Conservation (phyloP, 192 early-diverging fungal species). For the Coemansia sp. region DNA sequence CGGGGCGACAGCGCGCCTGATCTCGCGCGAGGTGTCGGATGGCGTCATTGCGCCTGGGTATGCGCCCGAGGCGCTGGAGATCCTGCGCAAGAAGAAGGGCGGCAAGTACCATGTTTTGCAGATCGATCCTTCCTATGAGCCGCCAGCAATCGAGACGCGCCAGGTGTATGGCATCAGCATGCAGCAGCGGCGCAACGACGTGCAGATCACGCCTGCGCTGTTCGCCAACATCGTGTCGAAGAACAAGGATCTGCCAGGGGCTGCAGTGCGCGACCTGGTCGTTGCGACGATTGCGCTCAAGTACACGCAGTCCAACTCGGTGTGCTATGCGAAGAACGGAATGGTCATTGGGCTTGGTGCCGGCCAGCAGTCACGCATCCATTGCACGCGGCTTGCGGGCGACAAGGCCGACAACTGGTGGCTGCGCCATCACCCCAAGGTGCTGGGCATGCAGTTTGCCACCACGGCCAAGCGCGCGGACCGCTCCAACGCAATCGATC, state of each 20-base stretch:
- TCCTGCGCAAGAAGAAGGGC: slow-evolving; percentile 93
- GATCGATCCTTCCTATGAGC: slow-evolving; percentile 91
- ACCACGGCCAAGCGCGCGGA: slow-evolving; percentile 88
- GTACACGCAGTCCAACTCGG: slow-evolving; percentile 99
- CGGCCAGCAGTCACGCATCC: slow-evolving; percentile 98
- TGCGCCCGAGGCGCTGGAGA: slow-evolving; percentile 80
- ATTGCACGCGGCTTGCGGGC: slow-evolving; percentile 97
- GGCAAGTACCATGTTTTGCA: slow-evolving; percentile 96
- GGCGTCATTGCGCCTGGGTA: slow-evolving; percentile 96
- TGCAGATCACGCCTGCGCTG: slow-evolving; percentile 68
- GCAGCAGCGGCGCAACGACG: slow-evolving; percentile 92
- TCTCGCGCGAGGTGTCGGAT: slow-evolving; percentile 95
- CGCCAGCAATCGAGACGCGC: slow-evolving; percentile 78
- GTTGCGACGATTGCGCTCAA: slow-evolving; percentile 98
- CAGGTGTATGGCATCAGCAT: slow-evolving; percentile 93
- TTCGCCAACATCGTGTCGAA: slow-evolving; percentile 88
- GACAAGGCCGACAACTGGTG: slow-evolving; percentile 99
- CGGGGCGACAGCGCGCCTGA: slow-evolving; percentile 90
- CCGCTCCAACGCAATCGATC: slow-evolving; percentile 95
- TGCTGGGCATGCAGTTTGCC: slow-evolving; percentile 87
- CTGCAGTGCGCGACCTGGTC: slow-evolving; percentile 79
- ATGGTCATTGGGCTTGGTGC: slow-evolving; percentile 97
- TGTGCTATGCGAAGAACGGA: slow-evolving; percentile 97
- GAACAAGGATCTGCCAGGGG: slow-evolving; percentile 69
- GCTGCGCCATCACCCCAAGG: slow-evolving; percentile 95